Percentiles rank a stretch among this genome's conserved stretches.
phyloP scores from a whole-genome alignment of 345 rosid species.

The Trapa bicornis region DNA sequence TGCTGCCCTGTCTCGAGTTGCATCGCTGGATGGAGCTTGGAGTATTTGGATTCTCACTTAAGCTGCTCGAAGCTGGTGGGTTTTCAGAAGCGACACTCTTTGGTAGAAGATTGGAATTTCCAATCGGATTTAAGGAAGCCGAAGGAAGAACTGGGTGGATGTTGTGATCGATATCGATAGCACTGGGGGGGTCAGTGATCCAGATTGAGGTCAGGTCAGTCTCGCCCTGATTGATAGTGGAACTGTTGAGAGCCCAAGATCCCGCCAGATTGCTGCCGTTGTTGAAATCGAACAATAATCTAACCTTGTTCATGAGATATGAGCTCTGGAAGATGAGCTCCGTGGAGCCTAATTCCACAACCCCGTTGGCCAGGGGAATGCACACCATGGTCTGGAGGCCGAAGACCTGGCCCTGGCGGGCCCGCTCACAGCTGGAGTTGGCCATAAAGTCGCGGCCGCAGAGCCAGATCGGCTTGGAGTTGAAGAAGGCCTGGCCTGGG shows the following conservation, averaged over 20 bases:
- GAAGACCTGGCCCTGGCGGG: conserved; percentile 55
- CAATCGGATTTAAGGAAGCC: not conserved
- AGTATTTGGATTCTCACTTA: conserved; percentile 31
- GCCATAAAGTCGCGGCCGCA: conserved; percentile 49
- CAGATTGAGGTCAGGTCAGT: conserved; percentile 58
- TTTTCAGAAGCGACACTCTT: conserved; percentile 32
- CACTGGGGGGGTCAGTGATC: conserved; percentile 52
- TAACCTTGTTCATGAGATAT: conserved; percentile 66
- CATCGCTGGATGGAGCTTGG: conserved; percentile 18
- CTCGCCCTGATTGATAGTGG: conserved; percentile 59
- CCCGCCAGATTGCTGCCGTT: conserved; percentile 35
- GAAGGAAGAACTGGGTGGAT: not conserved
- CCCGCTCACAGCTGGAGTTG: conserved; percentile 55
- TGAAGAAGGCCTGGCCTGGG: conserved; percentile 65
- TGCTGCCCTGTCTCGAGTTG: conserved; percentile 17
- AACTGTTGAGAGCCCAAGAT: conserved; percentile 31
- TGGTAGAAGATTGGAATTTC: conserved; percentile 5
- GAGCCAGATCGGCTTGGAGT: conserved; percentile 51
- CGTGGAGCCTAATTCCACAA: conserved; percentile 78
- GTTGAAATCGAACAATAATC: conserved; percentile 48
- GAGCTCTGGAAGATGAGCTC: conserved; percentile 56
- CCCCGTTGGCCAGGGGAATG: conserved; percentile 61
- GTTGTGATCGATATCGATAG: conserved; percentile 30
- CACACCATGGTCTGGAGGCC: conserved; percentile 80
- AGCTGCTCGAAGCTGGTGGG: conserved; percentile 38